phyloP scores from a whole-genome alignment of 371 early-diverging fungal species.

The Cokeromyces recurvatus region DNA sequence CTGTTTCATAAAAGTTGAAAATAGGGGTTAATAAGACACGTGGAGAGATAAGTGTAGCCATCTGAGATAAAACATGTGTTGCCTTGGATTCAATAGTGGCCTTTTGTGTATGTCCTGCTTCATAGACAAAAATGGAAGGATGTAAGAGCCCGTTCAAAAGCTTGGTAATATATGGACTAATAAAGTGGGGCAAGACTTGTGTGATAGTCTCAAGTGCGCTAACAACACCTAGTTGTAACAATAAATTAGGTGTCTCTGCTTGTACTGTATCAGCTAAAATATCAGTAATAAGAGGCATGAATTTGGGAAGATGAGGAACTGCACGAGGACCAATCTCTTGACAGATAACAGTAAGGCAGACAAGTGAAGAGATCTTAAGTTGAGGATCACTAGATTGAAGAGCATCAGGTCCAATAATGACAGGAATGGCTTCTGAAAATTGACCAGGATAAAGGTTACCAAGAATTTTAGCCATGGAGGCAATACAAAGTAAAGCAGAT shows the following conservation, averaged over 20 bases:
- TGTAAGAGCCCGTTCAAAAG: conserved; percentile 53
- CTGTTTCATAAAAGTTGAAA: conserved; percentile 57
- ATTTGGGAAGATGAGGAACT: conserved; percentile 81
- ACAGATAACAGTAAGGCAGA: conserved; percentile 66
- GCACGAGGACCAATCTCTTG: conserved; percentile 76
- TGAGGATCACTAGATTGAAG: conserved; percentile 52
- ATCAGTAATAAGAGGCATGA: conserved; percentile 66
- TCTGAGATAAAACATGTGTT: conserved; percentile 42
- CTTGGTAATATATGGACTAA: conserved; percentile 73
- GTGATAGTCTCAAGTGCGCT: conserved; percentile 70
- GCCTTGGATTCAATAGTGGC: conserved; percentile 47
- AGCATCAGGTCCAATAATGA: conserved; percentile 53
- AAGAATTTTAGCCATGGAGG: conserved; percentile 67
- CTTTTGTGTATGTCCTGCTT: conserved; percentile 34
- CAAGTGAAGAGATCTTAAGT: conserved; percentile 69
- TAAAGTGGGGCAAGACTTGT: conserved; percentile 73
- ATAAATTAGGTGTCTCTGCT: conserved; percentile 25
- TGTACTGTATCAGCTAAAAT: conserved; percentile 29
- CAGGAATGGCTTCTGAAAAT: conserved; percentile 56
- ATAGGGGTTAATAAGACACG: conserved; percentile 67
- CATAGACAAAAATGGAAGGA: conserved; percentile 49
- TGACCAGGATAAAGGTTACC: conserved; percentile 58
- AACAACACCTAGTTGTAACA: conserved; percentile 61
- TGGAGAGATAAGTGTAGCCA: conserved; percentile 62
- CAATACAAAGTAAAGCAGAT: conserved; percentile 74